A percentile compares a stretch with the other conserved stretches of the same genome.
These are phyloP conservation scores for Solanum paucissectum DNA, from an alignment of 257 asterid genomes.

Conservation along the genomic window DNA sequence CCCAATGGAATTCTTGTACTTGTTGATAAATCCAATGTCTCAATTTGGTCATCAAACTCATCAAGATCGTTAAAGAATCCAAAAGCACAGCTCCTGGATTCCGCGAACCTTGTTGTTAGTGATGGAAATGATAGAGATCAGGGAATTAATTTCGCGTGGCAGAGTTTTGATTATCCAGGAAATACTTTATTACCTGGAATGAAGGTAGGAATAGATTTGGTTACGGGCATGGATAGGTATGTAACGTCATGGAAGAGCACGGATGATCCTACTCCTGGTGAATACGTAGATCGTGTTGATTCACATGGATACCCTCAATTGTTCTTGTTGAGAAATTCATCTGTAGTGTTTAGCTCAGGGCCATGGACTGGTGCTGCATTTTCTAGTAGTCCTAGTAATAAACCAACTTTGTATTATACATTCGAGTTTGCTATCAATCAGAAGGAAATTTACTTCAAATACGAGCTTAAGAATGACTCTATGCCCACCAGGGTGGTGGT, in stretches of 20 bases:
- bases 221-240: not conserved
- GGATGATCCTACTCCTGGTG: constrained; percentile 10
- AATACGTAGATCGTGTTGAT: not conserved
- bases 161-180: constrained; percentile 10
- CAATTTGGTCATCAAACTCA: constrained; percentile 6
- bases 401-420: not conserved
- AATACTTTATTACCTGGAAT: constrained; percentile 4
- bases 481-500: constrained; percentile 1
- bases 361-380: constrained; percentile 7
- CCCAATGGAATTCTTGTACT: constrained; percentile 1
- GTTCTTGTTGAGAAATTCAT: not conserved
- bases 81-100: not conserved
- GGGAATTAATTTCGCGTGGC: not conserved
- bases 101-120: constrained; percentile 4
- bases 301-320: not conserved
- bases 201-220: constrained; percentile 4
- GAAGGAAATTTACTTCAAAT: not conserved
- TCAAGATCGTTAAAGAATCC: not conserved
- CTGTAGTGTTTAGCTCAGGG: not conserved
- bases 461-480: not conserved
- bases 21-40: not conserved
- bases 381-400: not conserved
- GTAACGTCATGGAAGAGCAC: constrained; percentile 8
- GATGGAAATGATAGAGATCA: not conserved
- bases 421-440: not conserved